phyloP scores from a whole-genome alignment of 208 protist genomes.

The Leishmania turanica region DNA sequence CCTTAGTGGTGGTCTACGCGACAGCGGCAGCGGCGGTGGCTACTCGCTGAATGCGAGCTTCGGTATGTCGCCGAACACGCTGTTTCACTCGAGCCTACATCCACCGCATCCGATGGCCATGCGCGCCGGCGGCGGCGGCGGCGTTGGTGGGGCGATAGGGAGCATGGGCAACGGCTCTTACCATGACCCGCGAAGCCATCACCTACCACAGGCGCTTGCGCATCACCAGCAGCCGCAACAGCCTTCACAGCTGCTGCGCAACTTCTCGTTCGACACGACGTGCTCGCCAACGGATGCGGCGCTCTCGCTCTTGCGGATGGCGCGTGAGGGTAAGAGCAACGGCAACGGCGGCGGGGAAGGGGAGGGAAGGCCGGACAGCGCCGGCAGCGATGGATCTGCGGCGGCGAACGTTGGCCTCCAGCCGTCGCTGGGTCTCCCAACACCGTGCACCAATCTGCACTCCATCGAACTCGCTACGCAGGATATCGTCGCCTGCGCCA shows the following conservation, averaged over 20 bases:
- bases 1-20: background rate
- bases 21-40: constrained; percentile 10
- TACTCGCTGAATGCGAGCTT: constrained; percentile 24
- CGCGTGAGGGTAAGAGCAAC: constrained; percentile 17
- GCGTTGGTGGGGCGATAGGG: background rate
- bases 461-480: constrained; percentile 17
- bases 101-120: constrained; percentile 1
- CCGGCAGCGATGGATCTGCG: constrained; percentile 1
- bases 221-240: constrained; percentile 8
- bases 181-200: background rate
- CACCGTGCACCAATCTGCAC: background rate
- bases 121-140: background rate
- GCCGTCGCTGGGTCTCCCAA: background rate
- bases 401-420: background rate
- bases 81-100: background rate
- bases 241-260: constrained; percentile 2
- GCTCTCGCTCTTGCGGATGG: constrained; percentile 21
- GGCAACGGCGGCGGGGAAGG: background rate
- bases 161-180: constrained; percentile 22
- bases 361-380: background rate
- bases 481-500: constrained; percentile 28
- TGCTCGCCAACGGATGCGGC: constrained; percentile 22
- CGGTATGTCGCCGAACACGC: constrained; percentile 1
- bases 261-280: constrained; percentile 20
- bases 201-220: background rate